Evolutionary conservation across 371 early-diverging fungal species (phyloP), one percentile per base, ranked within the genome.

Genomic region (Apophysomyces ossiformis): DNA sequence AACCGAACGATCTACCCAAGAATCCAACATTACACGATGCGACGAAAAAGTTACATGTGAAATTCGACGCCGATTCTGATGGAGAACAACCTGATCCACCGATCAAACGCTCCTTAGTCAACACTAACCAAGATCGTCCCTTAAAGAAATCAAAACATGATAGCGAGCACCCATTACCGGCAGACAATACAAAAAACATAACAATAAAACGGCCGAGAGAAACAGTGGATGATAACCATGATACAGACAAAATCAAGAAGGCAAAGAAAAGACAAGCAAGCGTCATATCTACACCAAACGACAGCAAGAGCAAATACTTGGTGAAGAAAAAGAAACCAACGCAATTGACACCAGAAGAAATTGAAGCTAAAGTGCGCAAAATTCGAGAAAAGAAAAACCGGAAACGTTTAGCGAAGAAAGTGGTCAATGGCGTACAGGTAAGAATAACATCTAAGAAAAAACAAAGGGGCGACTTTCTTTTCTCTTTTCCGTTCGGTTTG

Each of bases 1-100:
- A 71, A 44, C 76, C 76, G 32, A 76, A 58, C 11, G 59, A 66
- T n/a, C 71, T 69, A 11, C 69, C 72, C 2, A 78, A 74, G 63
- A 56, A 69, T 16, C 61, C 47, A 5, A 47, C 58, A 32, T 58
- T 72, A 3, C 67, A 74, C 37, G 78, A 79, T 57, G 57, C 67
- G 1, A 44, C 71, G 1, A 71, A 66, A 21, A 82, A 82, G 57
- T 13, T 69, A 6, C 82, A 82, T 58, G 69, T 82, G 36, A 77
- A 69, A 7, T 82, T 82, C 59, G 78, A 74, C 45, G 69, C 73
- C 57, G 60, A 68, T 8, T 58, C 63, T 8, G 60, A 57, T 5
- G 44, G 37, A 8, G 57, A 60, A 37, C n/a, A 7, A 12, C 32
- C 32, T 26, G 61, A 66, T 35, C 7, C 21, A 45, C 26, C 56